These are phyloP conservation scores for Neurospora tetraspora DNA, from an alignment of 495 filamentous ascomycete genomes.

Conservation along the genomic window DNA sequence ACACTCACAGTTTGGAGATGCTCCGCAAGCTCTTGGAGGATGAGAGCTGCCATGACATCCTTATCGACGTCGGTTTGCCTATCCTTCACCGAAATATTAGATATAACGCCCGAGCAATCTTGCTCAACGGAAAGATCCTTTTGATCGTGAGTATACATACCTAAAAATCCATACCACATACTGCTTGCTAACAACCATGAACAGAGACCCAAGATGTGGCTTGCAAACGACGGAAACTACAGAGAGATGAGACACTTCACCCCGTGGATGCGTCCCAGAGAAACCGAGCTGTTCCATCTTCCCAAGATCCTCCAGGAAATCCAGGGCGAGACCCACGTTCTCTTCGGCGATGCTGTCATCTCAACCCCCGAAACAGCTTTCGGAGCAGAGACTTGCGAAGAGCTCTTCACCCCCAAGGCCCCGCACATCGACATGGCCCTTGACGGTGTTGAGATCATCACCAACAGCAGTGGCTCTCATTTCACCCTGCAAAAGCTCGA, in stretches of 20 bases:
- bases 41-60: constrained; percentile 58
- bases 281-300: constrained; percentile 64
- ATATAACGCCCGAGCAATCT: constrained; percentile 69
- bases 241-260: constrained; percentile 58
- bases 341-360: constrained; percentile 71
- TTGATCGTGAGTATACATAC: constrained; percentile 39
- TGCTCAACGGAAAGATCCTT: constrained; percentile 55
- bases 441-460: constrained; percentile 63
- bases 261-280: constrained; percentile 31
- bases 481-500: constrained; percentile 65
- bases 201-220: constrained; percentile 64
- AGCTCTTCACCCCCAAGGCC: constrained; percentile 59
- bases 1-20: constrained; percentile 65
- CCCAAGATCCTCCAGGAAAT: constrained; percentile 53
- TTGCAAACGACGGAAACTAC: constrained; percentile 73
- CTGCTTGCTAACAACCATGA: neutral
- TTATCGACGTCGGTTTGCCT: constrained; percentile 69
- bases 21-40: constrained; percentile 55
- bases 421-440: constrained; percentile 45
- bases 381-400: constrained; percentile 69
- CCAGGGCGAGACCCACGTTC: constrained; percentile 49
- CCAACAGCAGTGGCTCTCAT: constrained; percentile 66
- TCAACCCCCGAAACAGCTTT: constrained; percentile 61
- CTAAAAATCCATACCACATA: neutral
- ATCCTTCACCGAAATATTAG: constrained; percentile 55